A percentile compares a stretch with the other conserved stretches of the same genome.
Evolutionary conservation across 805 yeast species (phyloP).

Genomic region (Myxozyma udenii): DNA sequence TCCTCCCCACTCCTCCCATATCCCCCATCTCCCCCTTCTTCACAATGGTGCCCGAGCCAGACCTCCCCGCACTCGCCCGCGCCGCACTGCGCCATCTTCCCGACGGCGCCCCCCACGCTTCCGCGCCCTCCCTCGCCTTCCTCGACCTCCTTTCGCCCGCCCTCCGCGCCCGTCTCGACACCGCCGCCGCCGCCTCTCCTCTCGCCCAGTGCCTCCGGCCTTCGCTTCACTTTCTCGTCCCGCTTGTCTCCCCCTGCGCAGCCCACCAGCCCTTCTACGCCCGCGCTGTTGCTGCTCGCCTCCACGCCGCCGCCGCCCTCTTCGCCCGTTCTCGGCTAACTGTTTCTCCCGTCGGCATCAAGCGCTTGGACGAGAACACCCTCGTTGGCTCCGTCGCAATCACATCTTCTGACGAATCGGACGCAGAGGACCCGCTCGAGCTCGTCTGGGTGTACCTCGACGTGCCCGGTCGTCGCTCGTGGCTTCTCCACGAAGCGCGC

Average conservation of each 20-base stretch:
- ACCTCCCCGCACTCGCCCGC: conserved; percentile 4
- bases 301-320: conserved; percentile 3
- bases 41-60: conserved; percentile 2
- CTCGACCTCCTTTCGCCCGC: conserved; percentile 8
- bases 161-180: conserved; percentile 7
- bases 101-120: not conserved
- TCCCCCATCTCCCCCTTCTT: not conserved
- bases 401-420: not conserved
- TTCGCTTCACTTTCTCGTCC: not conserved
- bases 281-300: conserved; percentile 1
- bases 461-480: conserved; percentile 11
- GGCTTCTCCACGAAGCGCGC: conserved; percentile 16
- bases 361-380: not conserved
- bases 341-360: not conserved
- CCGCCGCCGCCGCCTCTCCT: conserved; percentile 1
- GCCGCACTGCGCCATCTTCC: not conserved
- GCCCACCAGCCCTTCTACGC: not conserved
- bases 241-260: not conserved
- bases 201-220: not conserved
- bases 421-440: conserved; percentile 5
- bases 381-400: not conserved
- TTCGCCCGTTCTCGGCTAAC: not conserved
- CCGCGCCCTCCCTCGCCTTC: conserved; percentile 2
- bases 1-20: not conserved
- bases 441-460: conserved; percentile 5